These are phyloP conservation scores for Blastocystis sp. DNA, from an alignment of 352 stramenopile genomes.

Conservation along the genomic window DNA sequence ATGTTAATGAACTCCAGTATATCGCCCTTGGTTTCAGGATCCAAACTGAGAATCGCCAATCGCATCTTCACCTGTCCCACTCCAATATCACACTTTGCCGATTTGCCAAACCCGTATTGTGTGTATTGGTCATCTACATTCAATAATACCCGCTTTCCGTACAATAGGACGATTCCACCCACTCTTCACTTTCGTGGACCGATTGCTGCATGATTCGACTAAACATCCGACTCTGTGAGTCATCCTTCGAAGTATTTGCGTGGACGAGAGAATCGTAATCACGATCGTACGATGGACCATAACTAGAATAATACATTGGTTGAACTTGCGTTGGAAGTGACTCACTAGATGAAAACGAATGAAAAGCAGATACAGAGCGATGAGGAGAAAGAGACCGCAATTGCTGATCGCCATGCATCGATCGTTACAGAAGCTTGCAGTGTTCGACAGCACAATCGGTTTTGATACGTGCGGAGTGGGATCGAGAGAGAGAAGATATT, in stretches of 20 bases:
- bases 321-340: not conserved
- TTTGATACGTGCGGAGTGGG: not conserved
- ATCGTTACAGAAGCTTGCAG: not conserved
- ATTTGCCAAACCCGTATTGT: not conserved
- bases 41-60: conserved; percentile 10
- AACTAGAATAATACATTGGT: not conserved
- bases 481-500: not conserved
- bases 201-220: conserved; percentile 14
- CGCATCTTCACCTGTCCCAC: not conserved
- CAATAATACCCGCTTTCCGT: not conserved
- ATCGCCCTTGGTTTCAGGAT: conserved; percentile 22
- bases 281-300: not conserved
- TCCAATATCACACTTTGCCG: conserved; percentile 18
- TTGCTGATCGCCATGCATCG: not conserved
- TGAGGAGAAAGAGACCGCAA: conserved; percentile 24
- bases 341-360: not conserved
- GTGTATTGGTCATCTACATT: not conserved
- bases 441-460: not conserved
- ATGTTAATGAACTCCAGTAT: conserved; percentile 49
- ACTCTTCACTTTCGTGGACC: not conserved
- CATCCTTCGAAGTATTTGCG: not conserved
- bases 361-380: not conserved
- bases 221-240: not conserved
- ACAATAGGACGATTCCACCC: conserved; percentile 13
- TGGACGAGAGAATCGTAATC: not conserved